Evolutionary conservation across 371 early-diverging fungal genomes (phyloP), one percentile per base, ranked within the genome.

Genomic region (Rhizopus delemar): DNA sequence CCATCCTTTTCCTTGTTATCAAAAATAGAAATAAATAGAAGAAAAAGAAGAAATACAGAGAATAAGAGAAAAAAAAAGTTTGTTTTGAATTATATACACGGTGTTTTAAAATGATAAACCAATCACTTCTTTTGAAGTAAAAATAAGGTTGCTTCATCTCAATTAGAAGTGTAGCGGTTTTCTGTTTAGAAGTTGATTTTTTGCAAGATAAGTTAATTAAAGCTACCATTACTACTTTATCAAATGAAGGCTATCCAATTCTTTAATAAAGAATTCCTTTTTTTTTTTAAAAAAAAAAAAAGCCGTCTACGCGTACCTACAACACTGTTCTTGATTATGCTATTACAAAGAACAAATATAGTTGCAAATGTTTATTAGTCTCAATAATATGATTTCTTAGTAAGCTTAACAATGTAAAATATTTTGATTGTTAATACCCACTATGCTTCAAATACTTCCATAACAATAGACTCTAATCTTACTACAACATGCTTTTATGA

Each of bases 381-480:
- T 22, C 2, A 22, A 22, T 22, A 22, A 22, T 22, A 22, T 22
- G 22, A 22, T 22, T 22, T 22, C 22, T 22, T 22, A 22, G 22
- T 22, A 22, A 22, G 22, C 22, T 22, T 22, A 22, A 66, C 92
- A 92, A 35, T 97, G 87, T 58, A 98, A 73, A 31, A 95, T 94
- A 0, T 97, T 97, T 57, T 94, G 95, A 61, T 95, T 95, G 29
- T 90, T 94, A 68, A 98, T 90, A 56, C 98, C 94, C 59, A 98
- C 78, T 57, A 99, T 96, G 68, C 95, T 94, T 88, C 87, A 66
- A 95, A 95, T 36, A 96, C 85, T 66, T 97, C 99, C 94, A 99
- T 93, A 59, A 97, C 98, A 38, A 98, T 72, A 4, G 83, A 78
- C 51, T 88, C 88, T 15, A 88, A 66, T 12, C 88, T 75, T 38